phyloP scores from a whole-genome alignment of 768 basidiomycete genomes.

The Lentinula sp. region DNA sequence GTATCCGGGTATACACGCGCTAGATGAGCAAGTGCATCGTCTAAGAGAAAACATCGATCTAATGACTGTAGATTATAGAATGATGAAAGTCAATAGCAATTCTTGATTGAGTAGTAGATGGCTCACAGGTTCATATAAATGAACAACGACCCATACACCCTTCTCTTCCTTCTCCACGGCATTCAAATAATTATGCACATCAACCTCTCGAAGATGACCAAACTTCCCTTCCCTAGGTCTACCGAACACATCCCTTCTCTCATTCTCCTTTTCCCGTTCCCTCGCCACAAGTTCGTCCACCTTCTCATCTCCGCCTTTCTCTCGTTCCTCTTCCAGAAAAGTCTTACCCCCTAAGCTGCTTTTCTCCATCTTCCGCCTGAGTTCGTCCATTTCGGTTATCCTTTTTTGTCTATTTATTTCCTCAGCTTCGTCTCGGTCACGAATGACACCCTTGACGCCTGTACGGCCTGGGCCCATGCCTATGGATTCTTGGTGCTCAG shows the following conservation, averaged over 20 bases:
- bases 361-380: constrained; percentile 58
- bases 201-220: constrained; percentile 80
- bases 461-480: constrained; percentile 85
- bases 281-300: constrained; percentile 38
- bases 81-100: background rate
- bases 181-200: constrained; percentile 60
- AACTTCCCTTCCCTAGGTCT: constrained; percentile 50
- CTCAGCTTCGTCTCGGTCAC: constrained; percentile 70
- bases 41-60: constrained; percentile 67
- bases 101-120: background rate
- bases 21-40: constrained; percentile 59
- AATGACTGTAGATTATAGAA: constrained; percentile 43
- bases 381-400: constrained; percentile 43
- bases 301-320: constrained; percentile 41
- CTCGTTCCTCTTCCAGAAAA: constrained; percentile 71
- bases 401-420: constrained; percentile 46
- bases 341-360: constrained; percentile 63
- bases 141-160: constrained; percentile 77
- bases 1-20: constrained; percentile 66
- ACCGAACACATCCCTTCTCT: constrained; percentile 40
- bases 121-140: constrained; percentile 77
- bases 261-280: constrained; percentile 29
- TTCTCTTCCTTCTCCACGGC: constrained; percentile 71
- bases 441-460: constrained; percentile 85
- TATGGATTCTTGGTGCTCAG: constrained; percentile 48